These are phyloP conservation scores for Chalaropsis ovoidea DNA, from an alignment of 2,329 filamentous ascomycete species.

Conservation along the genomic window DNA sequence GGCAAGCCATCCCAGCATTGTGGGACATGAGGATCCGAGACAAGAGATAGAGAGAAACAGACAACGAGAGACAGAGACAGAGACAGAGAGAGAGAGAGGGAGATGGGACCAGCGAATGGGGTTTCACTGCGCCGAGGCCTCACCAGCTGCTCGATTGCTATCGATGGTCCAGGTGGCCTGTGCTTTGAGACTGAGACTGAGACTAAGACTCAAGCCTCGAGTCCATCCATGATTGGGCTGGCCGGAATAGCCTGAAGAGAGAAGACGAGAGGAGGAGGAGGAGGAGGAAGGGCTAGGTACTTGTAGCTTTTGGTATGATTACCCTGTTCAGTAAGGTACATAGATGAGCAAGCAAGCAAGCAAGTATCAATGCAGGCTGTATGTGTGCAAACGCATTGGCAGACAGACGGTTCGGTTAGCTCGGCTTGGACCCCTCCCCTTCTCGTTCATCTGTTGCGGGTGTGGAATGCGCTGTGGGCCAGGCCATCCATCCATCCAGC, in stretches of 20 bases:
- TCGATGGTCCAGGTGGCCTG: neutral
- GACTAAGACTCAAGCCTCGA: neutral
- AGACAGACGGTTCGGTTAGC: neutral
- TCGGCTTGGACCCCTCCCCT: neutral
- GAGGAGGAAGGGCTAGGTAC: neutral
- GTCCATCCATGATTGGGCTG: neutral
- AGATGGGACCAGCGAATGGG: neutral
- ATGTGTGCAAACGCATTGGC: neutral
- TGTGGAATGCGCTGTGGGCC: too few species aligned
- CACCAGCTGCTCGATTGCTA: neutral
- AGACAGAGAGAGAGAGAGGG: neutral
- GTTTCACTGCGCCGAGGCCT: neutral
- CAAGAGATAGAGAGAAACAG: neutral
- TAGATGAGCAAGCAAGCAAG: too few species aligned
- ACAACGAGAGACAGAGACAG: neutral
- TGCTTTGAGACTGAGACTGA: neutral
- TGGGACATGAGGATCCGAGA: constrained; percentile 1
- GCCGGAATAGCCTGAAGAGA: neutral
- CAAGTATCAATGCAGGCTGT: neutral
- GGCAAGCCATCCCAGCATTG: neutral
- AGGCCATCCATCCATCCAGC: too few species aligned
- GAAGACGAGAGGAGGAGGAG: too few species aligned
- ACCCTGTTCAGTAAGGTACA: neutral
- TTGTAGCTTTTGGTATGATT: neutral
- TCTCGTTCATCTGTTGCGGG: too few species aligned